Evolutionary conservation across 2,329 filamentous ascomycete genomes (phyloP), one percentile per base, ranked within the genome.

Genomic region (Talaromyces sp.): DNA sequence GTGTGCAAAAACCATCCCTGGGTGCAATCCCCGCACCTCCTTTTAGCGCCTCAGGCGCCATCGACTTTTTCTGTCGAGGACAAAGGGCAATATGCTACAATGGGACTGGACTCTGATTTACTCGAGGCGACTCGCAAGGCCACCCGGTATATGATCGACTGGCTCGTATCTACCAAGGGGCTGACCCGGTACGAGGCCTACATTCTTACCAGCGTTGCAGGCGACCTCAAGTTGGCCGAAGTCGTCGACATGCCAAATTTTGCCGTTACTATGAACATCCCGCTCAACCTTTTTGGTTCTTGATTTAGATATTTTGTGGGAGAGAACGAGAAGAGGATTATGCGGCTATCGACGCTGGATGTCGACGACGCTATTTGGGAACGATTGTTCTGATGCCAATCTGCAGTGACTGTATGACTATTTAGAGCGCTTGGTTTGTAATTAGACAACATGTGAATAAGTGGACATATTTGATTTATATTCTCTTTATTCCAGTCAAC

Each of bases 241-340:
- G 78, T 79, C 1, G 81, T 85, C 27, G 82, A 84, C 63, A 81
- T 84, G 78, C 81, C 82, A 9, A 79, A 84, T 64, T 83, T 78
- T 70, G 80, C 77, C 2, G 78, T 84, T 36, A 76, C 81, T 8
- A 82, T 81, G 70, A 78, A 75, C 56, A 68, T 85, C 33, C 81
- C 81, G 1, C 68, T 83, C 67, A 78, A 75, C 53, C 75, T 83
- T 16, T 84, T 85, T 69, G 70, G 28, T 9, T 60, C 18, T 9
- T 47, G 44, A 47, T 27, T 10, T 47, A 47, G 7, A 9, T 27
- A 10, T 47, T 2, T 47, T 10, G 8, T 47, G 2, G 6, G 42
- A 23, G n/a, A 23, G 18, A n/a, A 18, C 7, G n/a, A 23, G 18
- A n/a, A 18, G n/a, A 18, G 7, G 23, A 10, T 27, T 47, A 5